Evolutionary conservation across 73 alveolate species (phyloP), one percentile per base, ranked within the genome.

Genomic region (Tetrahymena elliotti): DNA sequence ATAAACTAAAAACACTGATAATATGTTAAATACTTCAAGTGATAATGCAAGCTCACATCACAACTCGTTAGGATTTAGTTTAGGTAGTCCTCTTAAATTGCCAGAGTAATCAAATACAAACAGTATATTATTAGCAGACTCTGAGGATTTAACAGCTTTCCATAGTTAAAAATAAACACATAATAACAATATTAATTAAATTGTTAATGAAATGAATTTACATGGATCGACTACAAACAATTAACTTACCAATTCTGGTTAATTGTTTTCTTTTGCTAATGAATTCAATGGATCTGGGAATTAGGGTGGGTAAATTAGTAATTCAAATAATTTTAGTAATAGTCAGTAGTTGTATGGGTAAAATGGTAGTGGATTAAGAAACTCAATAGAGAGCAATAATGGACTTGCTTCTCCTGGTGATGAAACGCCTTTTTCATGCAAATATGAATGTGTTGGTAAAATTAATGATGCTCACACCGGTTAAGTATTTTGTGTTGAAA

Each of bases 391-490:
- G n/a, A 68, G 88, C 88, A 68, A 68, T 68, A 68, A 68, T 68
- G 88, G 88, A 31, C 33, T 68, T 10, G 36, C 88, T 68, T 68
- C 88, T 68, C 88, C 88, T 68, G 88, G 88, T 4, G 88, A 68
- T 68, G 88, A 68, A 31, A 68, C 88, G 1, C 88, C 88, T 0
- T 68, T 68, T 68, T 68, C 88, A 22, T 68, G 88, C n/a, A 68
- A 68, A 68, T 68, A 68, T 68, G 88, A 68, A 10, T 27, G 34
- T 6, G 24, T 68, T 22, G 88, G 36, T 18, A 68, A 68, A 31
- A 68, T 68, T 1, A 68, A 68, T 31, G 97, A 97, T 68, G 98
- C 99, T 2, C 98, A 97, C 83, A 93, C 52, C 20, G 97, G 97
- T 18, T 83, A 93, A 38, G 94, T 97, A 34, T 97, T 95, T 40